A percentile compares a stretch with the other conserved stretches of the same genome.
Conservation (phyloP, 1,284 basidiomycete genomes). For the Filobasidium uniguttulatum region DNA sequence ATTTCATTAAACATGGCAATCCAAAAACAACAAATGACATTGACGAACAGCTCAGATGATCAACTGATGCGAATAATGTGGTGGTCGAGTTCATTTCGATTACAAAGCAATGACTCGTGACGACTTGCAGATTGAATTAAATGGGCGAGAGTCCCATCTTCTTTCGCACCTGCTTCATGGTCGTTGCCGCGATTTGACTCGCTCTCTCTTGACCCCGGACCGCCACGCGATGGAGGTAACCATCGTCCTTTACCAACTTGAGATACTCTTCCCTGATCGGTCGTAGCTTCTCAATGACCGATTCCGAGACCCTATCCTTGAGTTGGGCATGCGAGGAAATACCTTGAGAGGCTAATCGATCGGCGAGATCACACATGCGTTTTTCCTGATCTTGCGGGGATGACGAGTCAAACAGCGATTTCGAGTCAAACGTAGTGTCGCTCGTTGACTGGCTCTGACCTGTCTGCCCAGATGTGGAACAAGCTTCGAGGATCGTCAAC, state of each 20-base stretch:
- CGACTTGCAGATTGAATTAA: constrained; percentile 3
- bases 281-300: constrained; percentile 54
- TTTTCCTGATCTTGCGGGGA: constrained; percentile 44
- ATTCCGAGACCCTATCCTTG: constrained; percentile 60
- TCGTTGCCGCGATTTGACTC: constrained; percentile 46
- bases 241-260: constrained; percentile 48
- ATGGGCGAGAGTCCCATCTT: constrained; percentile 48
- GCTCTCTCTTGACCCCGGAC: constrained; percentile 53
- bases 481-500: constrained; percentile 60
- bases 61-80: too few species aligned
- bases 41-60: too few species aligned
- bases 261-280: constrained; percentile 58
- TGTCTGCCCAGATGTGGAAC: constrained; percentile 19
- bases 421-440: too few species aligned
- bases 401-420: too few species aligned
- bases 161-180: constrained; percentile 53
- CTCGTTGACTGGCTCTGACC: too few species aligned
- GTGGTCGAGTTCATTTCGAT: too few species aligned
- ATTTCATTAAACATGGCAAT: too few species aligned
- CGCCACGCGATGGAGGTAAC: constrained; percentile 53
- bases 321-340: constrained; percentile 42
- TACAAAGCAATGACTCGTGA: too few species aligned
- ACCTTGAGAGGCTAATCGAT: constrained; percentile 4
- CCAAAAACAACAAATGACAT: too few species aligned
- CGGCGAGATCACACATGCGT: constrained; percentile 23